Percentiles rank a stretch among this genome's conserved stretches.
These are phyloP conservation scores for Fraxinus latifolia DNA, from an alignment of 305 asterid species.

Conservation along the genomic window DNA sequence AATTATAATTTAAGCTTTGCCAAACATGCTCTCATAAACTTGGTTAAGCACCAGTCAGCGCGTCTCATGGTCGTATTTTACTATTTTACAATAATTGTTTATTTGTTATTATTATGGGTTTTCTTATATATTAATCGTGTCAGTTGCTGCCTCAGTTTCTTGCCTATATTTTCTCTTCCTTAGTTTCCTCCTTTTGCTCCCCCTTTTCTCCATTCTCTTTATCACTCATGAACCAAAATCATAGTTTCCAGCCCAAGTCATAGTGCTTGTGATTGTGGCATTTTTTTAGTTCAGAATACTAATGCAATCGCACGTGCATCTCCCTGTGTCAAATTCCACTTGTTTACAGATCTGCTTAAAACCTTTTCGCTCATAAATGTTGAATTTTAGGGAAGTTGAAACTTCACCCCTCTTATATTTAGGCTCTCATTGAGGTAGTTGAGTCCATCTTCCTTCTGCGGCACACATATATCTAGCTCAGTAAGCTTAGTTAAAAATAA, in stretches of 20 bases:
- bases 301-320: background rate
- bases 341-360: background rate
- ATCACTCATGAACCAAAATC: background rate
- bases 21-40: background rate
- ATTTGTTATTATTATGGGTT: background rate
- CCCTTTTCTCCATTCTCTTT: background rate
- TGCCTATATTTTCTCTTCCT: background rate
- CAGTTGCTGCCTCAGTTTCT: background rate
- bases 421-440: background rate
- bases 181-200: background rate
- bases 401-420: background rate
- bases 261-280: background rate
- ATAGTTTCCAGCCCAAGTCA: background rate
- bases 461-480: background rate
- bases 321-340: background rate
- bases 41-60: background rate
- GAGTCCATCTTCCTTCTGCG: background rate
- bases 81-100: background rate
- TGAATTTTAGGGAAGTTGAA: background rate
- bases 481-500: background rate
- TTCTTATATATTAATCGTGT: background rate
- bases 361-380: background rate
- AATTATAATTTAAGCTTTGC: background rate
- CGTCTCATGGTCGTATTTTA: background rate
- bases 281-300: background rate